Evolutionary conservation across 148 eudicot genomes (phyloP).

Genomic region (Camellia japonica): DNA sequence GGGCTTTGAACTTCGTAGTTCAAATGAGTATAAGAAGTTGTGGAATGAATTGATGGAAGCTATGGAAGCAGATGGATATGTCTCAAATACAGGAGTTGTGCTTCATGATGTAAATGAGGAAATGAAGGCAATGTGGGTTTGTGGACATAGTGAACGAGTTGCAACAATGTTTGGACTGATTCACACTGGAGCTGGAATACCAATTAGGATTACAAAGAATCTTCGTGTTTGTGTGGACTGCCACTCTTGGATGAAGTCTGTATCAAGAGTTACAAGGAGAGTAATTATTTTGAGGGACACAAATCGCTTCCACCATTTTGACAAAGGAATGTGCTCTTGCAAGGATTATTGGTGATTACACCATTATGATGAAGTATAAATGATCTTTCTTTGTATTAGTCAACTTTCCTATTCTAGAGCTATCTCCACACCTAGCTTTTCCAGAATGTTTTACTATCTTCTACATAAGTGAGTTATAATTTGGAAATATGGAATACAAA

Average conservation of each 20-base stretch:
- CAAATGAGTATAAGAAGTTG: too few relatives aligned
- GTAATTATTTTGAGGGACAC: conserved; percentile 31
- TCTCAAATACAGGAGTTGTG: conserved; percentile 28
- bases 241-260: conserved; percentile 34
- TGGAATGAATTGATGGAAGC: too few relatives aligned
- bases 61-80: conserved; percentile 18
- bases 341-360: conserved; percentile 27
- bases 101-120: conserved; percentile 34
- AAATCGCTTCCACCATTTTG: conserved; percentile 33
- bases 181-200: conserved; percentile 23
- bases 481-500: neutral
- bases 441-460: neutral
- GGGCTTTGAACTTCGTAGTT: too few relatives aligned
- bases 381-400: neutral
- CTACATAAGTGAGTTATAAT: neutral
- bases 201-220: conserved; percentile 33
- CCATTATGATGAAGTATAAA: neutral
- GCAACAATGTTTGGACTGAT: conserved; percentile 36
- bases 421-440: neutral
- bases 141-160: conserved; percentile 30
- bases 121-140: conserved; percentile 26
- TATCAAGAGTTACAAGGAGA: conserved; percentile 28
- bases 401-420: neutral
- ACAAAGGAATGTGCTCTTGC: conserved; percentile 32
- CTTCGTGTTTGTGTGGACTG: conserved; percentile 38